phyloP scores from a whole-genome alignment of 306 rosid genomes.

The Quercus robur region DNA sequence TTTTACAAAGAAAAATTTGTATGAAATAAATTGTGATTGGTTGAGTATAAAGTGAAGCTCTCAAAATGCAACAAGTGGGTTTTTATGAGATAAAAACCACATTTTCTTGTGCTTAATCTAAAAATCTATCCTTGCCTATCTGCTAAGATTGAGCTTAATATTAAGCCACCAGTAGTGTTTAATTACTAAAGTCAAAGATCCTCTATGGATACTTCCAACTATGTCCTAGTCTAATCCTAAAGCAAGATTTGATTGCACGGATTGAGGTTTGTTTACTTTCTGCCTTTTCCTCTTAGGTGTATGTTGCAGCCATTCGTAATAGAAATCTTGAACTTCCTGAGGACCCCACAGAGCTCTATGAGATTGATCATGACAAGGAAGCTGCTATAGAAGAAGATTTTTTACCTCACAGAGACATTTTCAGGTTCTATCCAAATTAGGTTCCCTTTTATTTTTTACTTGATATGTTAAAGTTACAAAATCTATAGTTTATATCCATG shows the following conservation, averaged over 20 bases:
- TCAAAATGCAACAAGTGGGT: too few species aligned
- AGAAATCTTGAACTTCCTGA: constrained; percentile 70
- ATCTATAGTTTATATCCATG: background rate
- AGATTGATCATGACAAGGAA: constrained; percentile 62
- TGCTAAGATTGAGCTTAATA: too few species aligned
- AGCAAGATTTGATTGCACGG: background rate
- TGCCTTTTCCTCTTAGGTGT: constrained; percentile 50
- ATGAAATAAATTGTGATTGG: too few species aligned
- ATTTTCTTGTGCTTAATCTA: background rate
- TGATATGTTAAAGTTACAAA: background rate
- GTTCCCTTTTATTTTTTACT: too few species aligned
- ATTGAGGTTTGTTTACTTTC: background rate
- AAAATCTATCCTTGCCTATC: too few species aligned
- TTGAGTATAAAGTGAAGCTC: too few species aligned
- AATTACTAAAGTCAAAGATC: background rate
- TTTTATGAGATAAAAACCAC: too few species aligned
- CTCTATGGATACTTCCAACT: too few species aligned
- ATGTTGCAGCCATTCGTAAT: constrained; percentile 75
- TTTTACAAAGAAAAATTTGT: too few species aligned
- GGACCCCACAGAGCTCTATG: constrained; percentile 62
- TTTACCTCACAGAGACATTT: constrained; percentile 64
- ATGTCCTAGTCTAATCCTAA: background rate
- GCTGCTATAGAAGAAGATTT: constrained; percentile 54
- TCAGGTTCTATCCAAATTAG: constrained; percentile 36
- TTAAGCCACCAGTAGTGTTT: too few species aligned